These are phyloP conservation scores for Nicotiana noctiflora DNA, from an alignment of 257 asterid species.

Conservation along the genomic window DNA sequence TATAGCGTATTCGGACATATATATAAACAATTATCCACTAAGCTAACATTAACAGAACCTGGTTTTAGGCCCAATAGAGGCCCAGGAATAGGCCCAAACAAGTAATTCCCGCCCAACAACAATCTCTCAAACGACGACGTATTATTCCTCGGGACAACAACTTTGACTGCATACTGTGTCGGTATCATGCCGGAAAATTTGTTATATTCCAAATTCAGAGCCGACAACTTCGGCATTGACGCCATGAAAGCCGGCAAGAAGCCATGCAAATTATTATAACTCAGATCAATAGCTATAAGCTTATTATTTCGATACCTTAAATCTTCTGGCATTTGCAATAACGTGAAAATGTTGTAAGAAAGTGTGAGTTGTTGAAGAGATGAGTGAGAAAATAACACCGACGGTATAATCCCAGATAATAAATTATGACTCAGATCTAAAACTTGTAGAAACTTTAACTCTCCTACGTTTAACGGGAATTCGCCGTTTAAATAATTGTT, in stretches of 20 bases:
- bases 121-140: constrained; percentile 13
- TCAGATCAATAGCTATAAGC: constrained; percentile 20
- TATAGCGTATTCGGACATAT: constrained; percentile 11
- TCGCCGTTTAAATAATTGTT: constrained; percentile 15
- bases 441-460: constrained; percentile 11
- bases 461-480: background rate
- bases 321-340: constrained; percentile 1
- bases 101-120: constrained; percentile 20
- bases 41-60: constrained; percentile 8
- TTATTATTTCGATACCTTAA: background rate
- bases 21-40: constrained; percentile 21
- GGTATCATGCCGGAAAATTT: constrained; percentile 18
- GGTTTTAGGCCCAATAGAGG: constrained; percentile 16
- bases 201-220: constrained; percentile 20
- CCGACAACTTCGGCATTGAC: constrained; percentile 15
- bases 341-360: constrained; percentile 12
- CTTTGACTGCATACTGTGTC: constrained; percentile 13
- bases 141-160: background rate
- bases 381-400: constrained; percentile 12
- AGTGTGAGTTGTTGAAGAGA: constrained; percentile 23
- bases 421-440: constrained; percentile 20
- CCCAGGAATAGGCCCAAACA: constrained; percentile 27
- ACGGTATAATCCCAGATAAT: constrained; percentile 5
- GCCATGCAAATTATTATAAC: constrained; percentile 14
- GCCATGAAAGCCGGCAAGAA: constrained; percentile 19